Evolutionary conservation across 768 basidiomycete genomes (phyloP).

Genomic region (Boletus barrowsii): DNA sequence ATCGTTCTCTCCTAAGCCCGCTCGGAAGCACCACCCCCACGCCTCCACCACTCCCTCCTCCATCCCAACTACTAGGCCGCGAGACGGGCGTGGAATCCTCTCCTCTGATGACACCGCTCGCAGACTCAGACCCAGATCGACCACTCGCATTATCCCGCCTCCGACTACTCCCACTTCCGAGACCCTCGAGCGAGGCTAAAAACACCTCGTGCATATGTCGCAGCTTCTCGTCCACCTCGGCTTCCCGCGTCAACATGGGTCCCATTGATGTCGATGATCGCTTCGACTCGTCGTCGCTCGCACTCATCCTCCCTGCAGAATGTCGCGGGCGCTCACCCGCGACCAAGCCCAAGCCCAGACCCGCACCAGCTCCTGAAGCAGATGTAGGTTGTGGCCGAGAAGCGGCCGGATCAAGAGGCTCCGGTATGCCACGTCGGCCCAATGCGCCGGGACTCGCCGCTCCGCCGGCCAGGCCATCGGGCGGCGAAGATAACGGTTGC

Average conservation of each 20-base stretch:
- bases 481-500: slow-evolving; percentile 2
- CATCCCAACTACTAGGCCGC: slow-evolving; percentile 12
- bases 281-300: slow-evolving; percentile 20
- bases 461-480: not conserved
- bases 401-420: not conserved
- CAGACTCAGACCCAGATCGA: slow-evolving; percentile 11
- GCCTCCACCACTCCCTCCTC: not conserved
- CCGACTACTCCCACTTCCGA: slow-evolving; percentile 40
- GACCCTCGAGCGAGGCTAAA: slow-evolving; percentile 57
- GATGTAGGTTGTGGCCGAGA: slow-evolving; percentile 6
- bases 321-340: slow-evolving; percentile 17
- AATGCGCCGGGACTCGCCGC: slow-evolving; percentile 7
- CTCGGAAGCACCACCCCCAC: slow-evolving; percentile 13
- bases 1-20: slow-evolving; percentile 21
- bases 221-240: slow-evolving; percentile 64
- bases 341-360: slow-evolving; percentile 16
- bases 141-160: slow-evolving; percentile 19
- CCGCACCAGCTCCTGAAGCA: not conserved
- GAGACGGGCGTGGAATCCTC: slow-evolving; percentile 2
- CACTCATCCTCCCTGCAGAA: slow-evolving; percentile 16
- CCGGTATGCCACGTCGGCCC: not conserved
- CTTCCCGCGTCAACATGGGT: slow-evolving; percentile 61
- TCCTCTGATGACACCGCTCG: slow-evolving; percentile 6
- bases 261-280: slow-evolving; percentile 33
- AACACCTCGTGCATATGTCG: slow-evolving; percentile 68